Conservation (phyloP, 2,329 filamentous ascomycete genomes). For the Epichloe sibirici region DNA sequence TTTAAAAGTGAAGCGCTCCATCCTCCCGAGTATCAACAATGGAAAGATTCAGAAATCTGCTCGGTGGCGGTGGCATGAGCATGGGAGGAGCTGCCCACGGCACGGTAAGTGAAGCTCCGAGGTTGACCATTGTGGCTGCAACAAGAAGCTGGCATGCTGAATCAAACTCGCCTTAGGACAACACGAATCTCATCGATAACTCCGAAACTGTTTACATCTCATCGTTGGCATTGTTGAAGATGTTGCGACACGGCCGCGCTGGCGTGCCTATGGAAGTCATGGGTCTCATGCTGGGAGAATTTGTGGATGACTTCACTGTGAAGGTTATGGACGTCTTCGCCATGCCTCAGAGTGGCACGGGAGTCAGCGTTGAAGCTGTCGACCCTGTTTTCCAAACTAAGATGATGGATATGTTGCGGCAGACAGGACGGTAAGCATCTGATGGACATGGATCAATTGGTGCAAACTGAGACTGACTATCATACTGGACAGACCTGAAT, state of each 20-base stretch:
- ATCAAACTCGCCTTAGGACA: constrained; percentile 50
- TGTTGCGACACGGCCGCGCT: constrained; percentile 92
- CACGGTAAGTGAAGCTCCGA: constrained; percentile 21
- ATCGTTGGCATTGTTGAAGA: constrained; percentile 91
- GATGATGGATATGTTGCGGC: constrained; percentile 99
- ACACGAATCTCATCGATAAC: constrained; percentile 88
- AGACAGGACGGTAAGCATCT: constrained; percentile 72
- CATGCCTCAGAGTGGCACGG: constrained; percentile 97
- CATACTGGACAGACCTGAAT: constrained; percentile 58
- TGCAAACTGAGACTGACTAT: not conserved
- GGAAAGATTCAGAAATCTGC: constrained; percentile 86
- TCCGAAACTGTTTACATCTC: constrained; percentile 99
- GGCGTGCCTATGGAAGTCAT: constrained; percentile 99
- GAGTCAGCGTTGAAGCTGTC: constrained; percentile 95
- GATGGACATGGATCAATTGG: constrained; percentile 1
- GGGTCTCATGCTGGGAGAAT: constrained; percentile 97
- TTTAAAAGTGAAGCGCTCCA: not conserved
- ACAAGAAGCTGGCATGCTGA: not conserved
- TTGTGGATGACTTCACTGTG: constrained; percentile 97
- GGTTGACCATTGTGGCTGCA: not conserved
- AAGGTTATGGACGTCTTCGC: constrained; percentile 97
- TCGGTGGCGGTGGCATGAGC: constrained; percentile 62
- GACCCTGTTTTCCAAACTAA: constrained; percentile 98
- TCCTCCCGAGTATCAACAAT: constrained; percentile 35
- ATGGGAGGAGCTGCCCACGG: constrained; percentile 37